Conservation (phyloP, 2,329 filamentous ascomycete species). For the Monosporascus sp. region DNA sequence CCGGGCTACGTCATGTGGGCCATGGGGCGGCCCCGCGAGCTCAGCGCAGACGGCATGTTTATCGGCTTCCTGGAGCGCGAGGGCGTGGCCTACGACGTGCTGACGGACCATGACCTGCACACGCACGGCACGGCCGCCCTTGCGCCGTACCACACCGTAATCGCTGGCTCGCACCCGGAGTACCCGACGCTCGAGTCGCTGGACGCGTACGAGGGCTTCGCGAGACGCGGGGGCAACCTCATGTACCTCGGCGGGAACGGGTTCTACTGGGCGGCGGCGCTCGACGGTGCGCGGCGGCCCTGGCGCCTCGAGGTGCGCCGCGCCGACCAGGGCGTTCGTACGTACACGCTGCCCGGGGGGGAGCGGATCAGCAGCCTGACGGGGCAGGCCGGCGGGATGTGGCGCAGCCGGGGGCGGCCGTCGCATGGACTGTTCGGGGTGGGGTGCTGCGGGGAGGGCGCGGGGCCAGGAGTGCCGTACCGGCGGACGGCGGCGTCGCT, state of each 20-base stretch:
- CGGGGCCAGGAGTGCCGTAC: conserved; percentile 19
- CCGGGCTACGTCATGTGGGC: conserved; percentile 31
- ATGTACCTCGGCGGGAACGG: conserved; percentile 33
- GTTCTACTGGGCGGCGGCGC: conserved; percentile 27
- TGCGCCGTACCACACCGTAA: conserved; percentile 17
- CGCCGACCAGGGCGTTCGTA: conserved; percentile 26
- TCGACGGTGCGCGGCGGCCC: conserved; percentile 11
- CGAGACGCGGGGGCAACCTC: conserved; percentile 24
- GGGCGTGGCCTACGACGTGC: conserved; percentile 26
- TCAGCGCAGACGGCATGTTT: conserved; percentile 29
- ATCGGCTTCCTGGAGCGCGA: conserved; percentile 28
- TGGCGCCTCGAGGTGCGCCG: conserved; percentile 30
- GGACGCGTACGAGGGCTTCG: conserved; percentile 23
- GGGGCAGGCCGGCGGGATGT: conserved; percentile 27
- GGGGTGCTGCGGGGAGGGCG: conserved; percentile 24
- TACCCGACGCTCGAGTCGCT: conserved; percentile 25
- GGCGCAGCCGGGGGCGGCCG: conserved; percentile 26
- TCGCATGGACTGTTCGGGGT: conserved; percentile 27
- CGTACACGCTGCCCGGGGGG: conserved; percentile 22
- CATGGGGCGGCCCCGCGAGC: conserved; percentile 28
- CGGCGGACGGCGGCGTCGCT: conserved; percentile 2
- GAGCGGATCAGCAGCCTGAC: conserved; percentile 21
- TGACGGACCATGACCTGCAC: conserved; percentile 32
- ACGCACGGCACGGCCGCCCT: conserved; percentile 12
- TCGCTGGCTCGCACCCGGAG: conserved; percentile 29